These are phyloP conservation scores for Entomophthora muscae DNA, from an alignment of 371 early-diverging fungal genomes.

Conservation along the genomic window DNA sequence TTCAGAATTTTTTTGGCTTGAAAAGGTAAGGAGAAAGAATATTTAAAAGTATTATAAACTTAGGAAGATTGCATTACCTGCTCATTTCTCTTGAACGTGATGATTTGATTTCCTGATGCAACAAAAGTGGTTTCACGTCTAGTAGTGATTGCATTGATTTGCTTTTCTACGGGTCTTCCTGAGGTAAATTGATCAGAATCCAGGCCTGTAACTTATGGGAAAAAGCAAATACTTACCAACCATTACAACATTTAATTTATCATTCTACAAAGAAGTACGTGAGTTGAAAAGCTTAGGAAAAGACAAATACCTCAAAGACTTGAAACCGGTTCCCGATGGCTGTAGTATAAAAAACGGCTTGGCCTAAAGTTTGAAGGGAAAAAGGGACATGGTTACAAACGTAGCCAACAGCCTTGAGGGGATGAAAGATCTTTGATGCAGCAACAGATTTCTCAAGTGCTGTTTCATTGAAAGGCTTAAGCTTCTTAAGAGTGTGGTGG, in stretches of 20 bases:
- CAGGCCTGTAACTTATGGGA: constrained; percentile 18
- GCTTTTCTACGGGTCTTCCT: constrained; percentile 44
- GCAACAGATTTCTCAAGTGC: not conserved
- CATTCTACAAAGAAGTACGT: constrained; percentile 17
- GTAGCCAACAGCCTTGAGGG: constrained; percentile 80
- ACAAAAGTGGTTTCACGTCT: constrained; percentile 52
- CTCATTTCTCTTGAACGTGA: constrained; percentile 53
- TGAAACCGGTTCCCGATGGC: constrained; percentile 74
- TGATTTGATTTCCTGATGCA: constrained; percentile 41
- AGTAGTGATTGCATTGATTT: constrained; percentile 59
- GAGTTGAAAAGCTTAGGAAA: constrained; percentile 1
- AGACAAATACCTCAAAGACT: constrained; percentile 44
- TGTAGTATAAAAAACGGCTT: constrained; percentile 60
- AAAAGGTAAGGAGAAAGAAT: too few species aligned
- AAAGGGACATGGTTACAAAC: constrained; percentile 64
- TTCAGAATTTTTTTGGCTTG: too few species aligned
- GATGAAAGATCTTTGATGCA: constrained; percentile 34
- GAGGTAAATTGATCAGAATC: constrained; percentile 14
- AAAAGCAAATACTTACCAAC: constrained; percentile 18
- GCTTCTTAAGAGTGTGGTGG: not conserved
- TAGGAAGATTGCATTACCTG: too few species aligned
- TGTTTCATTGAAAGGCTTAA: not conserved
- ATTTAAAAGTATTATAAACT: too few species aligned
- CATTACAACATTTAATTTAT: constrained; percentile 38
- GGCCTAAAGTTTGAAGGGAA: constrained; percentile 59